Evolutionary conservation across 176 grass and related monocot genomes (phyloP).

Genomic region (Oryza rufipogon): DNA sequence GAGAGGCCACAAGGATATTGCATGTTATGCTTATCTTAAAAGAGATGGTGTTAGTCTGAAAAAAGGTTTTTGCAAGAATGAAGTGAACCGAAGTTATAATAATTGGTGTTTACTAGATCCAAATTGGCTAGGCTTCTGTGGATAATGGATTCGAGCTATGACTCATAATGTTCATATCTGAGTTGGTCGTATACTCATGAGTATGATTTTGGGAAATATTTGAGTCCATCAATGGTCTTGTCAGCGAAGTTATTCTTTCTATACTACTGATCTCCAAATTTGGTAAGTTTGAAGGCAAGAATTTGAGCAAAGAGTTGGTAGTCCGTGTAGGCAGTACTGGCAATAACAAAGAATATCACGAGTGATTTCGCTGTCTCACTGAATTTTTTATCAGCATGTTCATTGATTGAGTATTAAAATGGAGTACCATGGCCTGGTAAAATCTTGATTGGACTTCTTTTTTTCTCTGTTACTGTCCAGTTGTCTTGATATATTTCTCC

Average conservation of each 20-base stretch:
- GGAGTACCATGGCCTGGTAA: not conserved
- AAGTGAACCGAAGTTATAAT: not conserved
- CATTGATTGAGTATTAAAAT: not conserved
- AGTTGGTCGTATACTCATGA: not conserved
- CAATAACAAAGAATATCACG: not conserved
- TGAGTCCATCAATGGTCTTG: not conserved
- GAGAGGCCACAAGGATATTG: not conserved
- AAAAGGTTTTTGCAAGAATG: not conserved
- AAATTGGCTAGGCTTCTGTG: not conserved
- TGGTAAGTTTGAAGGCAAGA: not conserved
- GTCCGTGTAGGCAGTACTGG: not conserved
- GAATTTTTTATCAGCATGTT: not conserved
- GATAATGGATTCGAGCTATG: conserved; percentile 11
- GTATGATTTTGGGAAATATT: not conserved
- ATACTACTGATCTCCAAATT: not conserved
- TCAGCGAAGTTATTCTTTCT: not conserved
- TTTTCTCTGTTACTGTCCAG: not conserved
- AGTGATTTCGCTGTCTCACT: not conserved
- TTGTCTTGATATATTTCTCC: not conserved
- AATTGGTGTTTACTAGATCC: not conserved
- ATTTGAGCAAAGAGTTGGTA: not conserved
- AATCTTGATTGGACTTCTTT: not conserved
- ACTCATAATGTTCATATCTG: not conserved
- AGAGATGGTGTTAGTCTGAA: not conserved
- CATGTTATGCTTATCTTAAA: not conserved